Conservation (phyloP, 441 rosid genomes). For the Populus trichocarpa region DNA sequence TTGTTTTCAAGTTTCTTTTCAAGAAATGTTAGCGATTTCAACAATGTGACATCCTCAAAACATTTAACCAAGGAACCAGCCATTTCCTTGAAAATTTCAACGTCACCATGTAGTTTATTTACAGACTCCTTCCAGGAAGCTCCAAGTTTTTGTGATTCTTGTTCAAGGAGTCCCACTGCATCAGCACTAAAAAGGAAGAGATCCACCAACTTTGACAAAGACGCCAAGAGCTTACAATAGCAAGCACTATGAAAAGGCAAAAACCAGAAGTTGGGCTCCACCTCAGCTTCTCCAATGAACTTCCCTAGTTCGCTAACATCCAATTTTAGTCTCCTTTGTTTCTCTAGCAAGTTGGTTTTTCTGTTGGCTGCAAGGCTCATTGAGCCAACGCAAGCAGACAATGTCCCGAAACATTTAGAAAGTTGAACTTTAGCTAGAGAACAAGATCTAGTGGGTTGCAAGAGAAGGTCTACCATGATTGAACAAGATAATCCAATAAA, state of each 20-base stretch:
- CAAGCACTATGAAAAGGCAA: constrained; percentile 56
- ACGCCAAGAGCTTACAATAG: constrained; percentile 50
- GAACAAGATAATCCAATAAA: constrained; percentile 76
- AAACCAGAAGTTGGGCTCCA: constrained; percentile 86
- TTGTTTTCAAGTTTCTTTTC: constrained; percentile 42
- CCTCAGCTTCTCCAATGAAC: constrained; percentile 65
- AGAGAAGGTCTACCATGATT: constrained; percentile 51
- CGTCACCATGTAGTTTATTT: constrained; percentile 39
- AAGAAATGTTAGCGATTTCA: constrained; percentile 42
- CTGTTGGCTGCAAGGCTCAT: constrained; percentile 26
- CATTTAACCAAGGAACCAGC: constrained; percentile 40
- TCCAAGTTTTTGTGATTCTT: constrained; percentile 33
- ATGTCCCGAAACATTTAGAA: constrained; percentile 36
- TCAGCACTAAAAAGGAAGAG: constrained; percentile 47
- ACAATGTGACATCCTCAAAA: constrained; percentile 40
- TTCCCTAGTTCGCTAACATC: constrained; percentile 44
- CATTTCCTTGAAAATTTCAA: constrained; percentile 41
- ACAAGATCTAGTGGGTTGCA: constrained; percentile 67
- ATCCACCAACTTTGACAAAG: constrained; percentile 59
- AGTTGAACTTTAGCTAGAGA: constrained; percentile 59
- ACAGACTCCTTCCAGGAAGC: constrained; percentile 29
- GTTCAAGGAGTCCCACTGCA: constrained; percentile 42
- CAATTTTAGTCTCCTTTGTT: constrained; percentile 44
- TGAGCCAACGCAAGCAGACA: constrained; percentile 40
- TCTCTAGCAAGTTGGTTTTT: constrained; percentile 32